A percentile compares a stretch with the other conserved stretches of the same genome.
These are phyloP conservation scores for Rickenella mellea DNA, from an alignment of 768 basidiomycete genomes.

Conservation along the genomic window DNA sequence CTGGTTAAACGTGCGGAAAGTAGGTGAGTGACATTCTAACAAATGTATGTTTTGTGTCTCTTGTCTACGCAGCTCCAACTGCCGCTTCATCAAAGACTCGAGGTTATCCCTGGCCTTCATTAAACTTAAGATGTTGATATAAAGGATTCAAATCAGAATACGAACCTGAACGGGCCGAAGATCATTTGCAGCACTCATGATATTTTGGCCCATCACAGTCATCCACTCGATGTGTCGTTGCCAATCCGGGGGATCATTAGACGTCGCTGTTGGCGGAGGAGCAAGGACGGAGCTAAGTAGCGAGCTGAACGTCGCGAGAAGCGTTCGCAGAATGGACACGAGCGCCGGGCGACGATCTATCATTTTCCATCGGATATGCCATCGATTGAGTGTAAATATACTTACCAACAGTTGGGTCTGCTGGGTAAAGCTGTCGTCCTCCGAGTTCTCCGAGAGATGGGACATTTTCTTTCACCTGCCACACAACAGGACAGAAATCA, in stretches of 20 bases:
- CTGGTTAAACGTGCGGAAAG: neutral
- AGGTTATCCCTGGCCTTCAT: constrained; percentile 68
- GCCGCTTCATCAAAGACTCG: constrained; percentile 73
- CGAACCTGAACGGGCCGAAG: constrained; percentile 77
- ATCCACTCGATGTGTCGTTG: constrained; percentile 74
- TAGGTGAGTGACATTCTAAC: constrained; percentile 32
- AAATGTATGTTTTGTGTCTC: constrained; percentile 62
- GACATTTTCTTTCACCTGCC: constrained; percentile 72
- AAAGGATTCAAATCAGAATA: constrained; percentile 4
- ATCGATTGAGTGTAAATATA: neutral
- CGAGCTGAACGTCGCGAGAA: constrained; percentile 71
- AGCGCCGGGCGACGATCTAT: constrained; percentile 74
- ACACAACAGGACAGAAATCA: constrained; percentile 4
- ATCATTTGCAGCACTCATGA: constrained; percentile 87
- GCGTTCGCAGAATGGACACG: constrained; percentile 59
- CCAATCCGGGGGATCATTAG: constrained; percentile 55
- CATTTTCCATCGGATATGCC: neutral
- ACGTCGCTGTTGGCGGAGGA: constrained; percentile 46
- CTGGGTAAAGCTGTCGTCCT: constrained; percentile 71
- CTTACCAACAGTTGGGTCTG: constrained; percentile 60
- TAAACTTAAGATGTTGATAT: neutral
- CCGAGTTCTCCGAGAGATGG: constrained; percentile 77
- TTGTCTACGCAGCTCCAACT: constrained; percentile 62
- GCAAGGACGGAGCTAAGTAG: constrained; percentile 60
- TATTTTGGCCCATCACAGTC: constrained; percentile 68